Evolutionary conservation across 1,284 basidiomycete species (phyloP).

Genomic region (Trichosporon sp.): DNA sequence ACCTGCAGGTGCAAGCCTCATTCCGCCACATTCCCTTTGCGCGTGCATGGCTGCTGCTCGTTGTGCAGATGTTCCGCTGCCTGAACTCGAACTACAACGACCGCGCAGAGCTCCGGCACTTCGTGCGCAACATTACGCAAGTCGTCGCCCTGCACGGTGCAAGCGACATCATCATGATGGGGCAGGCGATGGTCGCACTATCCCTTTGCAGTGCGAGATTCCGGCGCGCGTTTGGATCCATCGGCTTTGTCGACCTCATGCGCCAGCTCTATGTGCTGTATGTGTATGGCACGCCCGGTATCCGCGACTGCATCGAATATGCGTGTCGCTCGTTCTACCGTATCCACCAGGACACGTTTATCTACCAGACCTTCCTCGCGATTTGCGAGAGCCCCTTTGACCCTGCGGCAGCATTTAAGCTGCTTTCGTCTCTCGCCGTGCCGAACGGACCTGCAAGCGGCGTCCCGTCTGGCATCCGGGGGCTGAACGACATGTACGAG

Average conservation of each 20-base stretch:
- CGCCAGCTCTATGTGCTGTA: conserved; percentile 63
- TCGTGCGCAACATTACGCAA: conserved; percentile 64
- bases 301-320: conserved; percentile 66
- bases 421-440: conserved; percentile 27
- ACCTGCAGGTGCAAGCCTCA: conserved; percentile 50
- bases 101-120: conserved; percentile 61
- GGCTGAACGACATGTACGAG: conserved; percentile 63
- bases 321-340: conserved; percentile 66
- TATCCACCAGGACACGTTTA: conserved; percentile 66
- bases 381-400: conserved; percentile 56
- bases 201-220: conserved; percentile 74
- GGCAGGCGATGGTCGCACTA: conserved; percentile 60
- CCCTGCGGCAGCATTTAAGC: conserved; percentile 48
- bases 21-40: conserved; percentile 49
- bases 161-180: conserved; percentile 61
- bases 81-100: conserved; percentile 72
- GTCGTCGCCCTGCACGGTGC: conserved; percentile 63
- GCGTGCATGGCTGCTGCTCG: conserved; percentile 63
- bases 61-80: conserved; percentile 65
- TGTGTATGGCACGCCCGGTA: conserved; percentile 54
- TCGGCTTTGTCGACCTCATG: conserved; percentile 67
- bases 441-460: conserved; percentile 22
- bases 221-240: conserved; percentile 64
- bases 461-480: conserved; percentile 59
- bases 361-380: conserved; percentile 65